Conservation (phyloP, 257 asterid genomes). For the Salvia miltiorrhiza region DNA sequence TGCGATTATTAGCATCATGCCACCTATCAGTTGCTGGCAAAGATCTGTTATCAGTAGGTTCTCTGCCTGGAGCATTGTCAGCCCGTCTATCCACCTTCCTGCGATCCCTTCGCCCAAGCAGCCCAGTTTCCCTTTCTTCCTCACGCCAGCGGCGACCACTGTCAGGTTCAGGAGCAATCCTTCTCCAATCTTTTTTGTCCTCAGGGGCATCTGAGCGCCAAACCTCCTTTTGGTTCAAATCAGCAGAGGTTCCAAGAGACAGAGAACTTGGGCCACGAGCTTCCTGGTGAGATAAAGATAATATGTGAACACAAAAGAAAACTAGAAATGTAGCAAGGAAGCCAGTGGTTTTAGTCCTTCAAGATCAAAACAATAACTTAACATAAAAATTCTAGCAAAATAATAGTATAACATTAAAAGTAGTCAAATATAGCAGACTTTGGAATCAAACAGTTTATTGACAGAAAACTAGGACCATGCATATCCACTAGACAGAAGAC, state of each 20-base stretch:
- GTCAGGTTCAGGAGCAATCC: constrained; percentile 56
- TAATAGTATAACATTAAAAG: background rate
- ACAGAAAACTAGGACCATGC: too few relatives aligned
- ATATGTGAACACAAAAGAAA: background rate
- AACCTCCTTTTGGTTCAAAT: constrained; percentile 73
- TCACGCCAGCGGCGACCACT: constrained; percentile 98
- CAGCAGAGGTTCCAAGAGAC: constrained; percentile 80
- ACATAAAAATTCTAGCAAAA: background rate
- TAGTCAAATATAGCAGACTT: background rate
- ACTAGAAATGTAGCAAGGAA: background rate
- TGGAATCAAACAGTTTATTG: background rate
- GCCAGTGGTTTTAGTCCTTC: background rate
- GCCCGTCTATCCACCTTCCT: constrained; percentile 81
- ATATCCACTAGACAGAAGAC: background rate
- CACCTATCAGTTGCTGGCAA: constrained; percentile 67
- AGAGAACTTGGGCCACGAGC: constrained; percentile 78
- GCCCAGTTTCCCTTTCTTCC: constrained; percentile 98
- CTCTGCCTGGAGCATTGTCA: constrained; percentile 68
- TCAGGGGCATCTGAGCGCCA: constrained; percentile 75
- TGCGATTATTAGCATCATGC: constrained; percentile 73
- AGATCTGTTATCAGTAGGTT: constrained; percentile 59
- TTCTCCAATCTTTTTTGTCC: constrained; percentile 88
- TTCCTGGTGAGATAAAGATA: constrained; percentile 48
- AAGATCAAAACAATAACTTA: background rate
- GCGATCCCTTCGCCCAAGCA: constrained; percentile 93